These are phyloP conservation scores for Kregervanrija delftensis DNA, from an alignment of 805 yeast species.

Conservation along the genomic window DNA sequence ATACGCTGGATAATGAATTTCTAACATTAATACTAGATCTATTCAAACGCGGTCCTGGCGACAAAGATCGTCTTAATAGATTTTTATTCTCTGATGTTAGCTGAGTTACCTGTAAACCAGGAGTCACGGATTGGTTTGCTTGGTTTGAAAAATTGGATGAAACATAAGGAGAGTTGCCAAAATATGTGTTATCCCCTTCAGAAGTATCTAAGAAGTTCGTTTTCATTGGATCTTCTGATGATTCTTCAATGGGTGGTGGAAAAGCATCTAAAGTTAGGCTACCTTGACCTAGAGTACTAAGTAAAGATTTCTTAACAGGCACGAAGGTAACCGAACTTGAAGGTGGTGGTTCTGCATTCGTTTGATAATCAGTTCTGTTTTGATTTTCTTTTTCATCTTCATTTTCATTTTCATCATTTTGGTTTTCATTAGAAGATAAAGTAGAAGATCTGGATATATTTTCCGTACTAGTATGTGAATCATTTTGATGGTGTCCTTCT, in stretches of 20 bases:
- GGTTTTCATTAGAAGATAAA: too few relatives aligned
- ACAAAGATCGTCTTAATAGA: conserved; percentile 1
- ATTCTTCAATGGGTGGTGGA: conserved; percentile 2
- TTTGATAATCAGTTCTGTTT: not conserved
- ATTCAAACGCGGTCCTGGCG: conserved; percentile 2
- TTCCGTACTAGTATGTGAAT: not conserved
- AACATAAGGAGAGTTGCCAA: not conserved
- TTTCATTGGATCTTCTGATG: not conserved
- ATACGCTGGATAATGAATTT: conserved; percentile 1
- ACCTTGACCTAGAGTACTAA: conserved; percentile 45
- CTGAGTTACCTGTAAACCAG: too few relatives aligned
- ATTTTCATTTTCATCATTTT: too few relatives aligned
- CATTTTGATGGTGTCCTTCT: conserved; percentile 1
- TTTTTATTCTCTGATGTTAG: not conserved
- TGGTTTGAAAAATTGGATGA: too few relatives aligned
- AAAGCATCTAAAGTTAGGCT: conserved; percentile 32
- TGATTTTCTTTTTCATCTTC: not conserved
- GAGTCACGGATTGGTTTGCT: too few relatives aligned
- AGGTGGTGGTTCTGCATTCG: conserved; percentile 7
- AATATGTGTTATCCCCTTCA: not conserved
- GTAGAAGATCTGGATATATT: too few relatives aligned
- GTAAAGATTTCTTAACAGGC: conserved; percentile 39
- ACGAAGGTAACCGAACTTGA: conserved; percentile 36
- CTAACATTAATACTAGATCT: not conserved
- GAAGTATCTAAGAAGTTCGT: not conserved